These are phyloP conservation scores for Amborella trichopoda DNA, from an alignment of 164 flowering plant species.

Conservation along the genomic window DNA sequence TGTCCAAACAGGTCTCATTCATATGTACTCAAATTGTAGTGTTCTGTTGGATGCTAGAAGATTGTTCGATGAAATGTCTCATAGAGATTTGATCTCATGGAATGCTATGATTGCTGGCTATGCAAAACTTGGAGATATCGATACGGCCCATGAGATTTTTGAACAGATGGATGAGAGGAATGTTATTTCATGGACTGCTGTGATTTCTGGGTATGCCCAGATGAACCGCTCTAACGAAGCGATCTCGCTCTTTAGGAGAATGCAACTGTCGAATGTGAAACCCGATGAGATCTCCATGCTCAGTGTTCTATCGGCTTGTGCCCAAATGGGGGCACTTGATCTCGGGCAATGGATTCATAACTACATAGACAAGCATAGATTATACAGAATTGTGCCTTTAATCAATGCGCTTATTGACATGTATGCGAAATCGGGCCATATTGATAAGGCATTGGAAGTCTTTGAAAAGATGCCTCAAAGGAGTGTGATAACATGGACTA, in stretches of 20 bases:
- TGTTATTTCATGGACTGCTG: constrained; percentile 53
- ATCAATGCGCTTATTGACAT: constrained; percentile 47
- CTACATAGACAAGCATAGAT: constrained; percentile 20
- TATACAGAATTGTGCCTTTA: constrained; percentile 21
- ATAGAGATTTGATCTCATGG: constrained; percentile 32
- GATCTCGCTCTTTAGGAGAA: constrained; percentile 29
- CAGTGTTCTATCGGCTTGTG: constrained; percentile 60
- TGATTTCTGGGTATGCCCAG: constrained; percentile 44
- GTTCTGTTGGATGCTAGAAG: constrained; percentile 28
- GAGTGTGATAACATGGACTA: constrained; percentile 57
- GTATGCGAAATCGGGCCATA: constrained; percentile 55
- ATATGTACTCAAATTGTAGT: constrained; percentile 33
- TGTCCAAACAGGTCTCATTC: constrained; percentile 30
- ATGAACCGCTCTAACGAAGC: constrained; percentile 32
- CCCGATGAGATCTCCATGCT: constrained; percentile 54
- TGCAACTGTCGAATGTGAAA: constrained; percentile 33
- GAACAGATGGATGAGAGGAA: constrained; percentile 39
- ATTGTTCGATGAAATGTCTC: constrained; percentile 30
- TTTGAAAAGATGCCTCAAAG: constrained; percentile 36
- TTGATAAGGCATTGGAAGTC: constrained; percentile 30
- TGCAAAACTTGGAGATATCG: constrained; percentile 34
- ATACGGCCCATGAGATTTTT: constrained; percentile 29
- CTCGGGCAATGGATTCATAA: constrained; percentile 46
- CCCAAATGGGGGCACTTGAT: constrained; percentile 41
- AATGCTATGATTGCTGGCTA: constrained; percentile 50